These are phyloP conservation scores for Ailanthus altissimus DNA, from an alignment of 345 rosid genomes.

Conservation along the genomic window DNA sequence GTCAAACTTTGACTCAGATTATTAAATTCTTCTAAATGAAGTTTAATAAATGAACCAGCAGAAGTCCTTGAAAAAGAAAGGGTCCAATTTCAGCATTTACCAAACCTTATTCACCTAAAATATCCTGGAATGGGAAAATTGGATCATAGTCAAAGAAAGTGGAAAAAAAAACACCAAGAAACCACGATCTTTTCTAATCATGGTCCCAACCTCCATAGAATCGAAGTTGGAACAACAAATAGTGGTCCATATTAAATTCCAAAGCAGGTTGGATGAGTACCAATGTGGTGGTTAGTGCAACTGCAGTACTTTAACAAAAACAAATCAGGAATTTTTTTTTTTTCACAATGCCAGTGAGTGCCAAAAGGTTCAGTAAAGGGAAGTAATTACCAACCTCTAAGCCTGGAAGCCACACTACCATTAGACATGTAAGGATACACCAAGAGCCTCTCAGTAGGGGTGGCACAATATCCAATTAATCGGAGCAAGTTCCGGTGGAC, in stretches of 20 bases:
- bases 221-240: conserved; percentile 8
- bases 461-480: conserved; percentile 79
- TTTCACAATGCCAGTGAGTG: background rate
- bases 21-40: background rate
- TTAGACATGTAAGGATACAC: conserved; percentile 95
- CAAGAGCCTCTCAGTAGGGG: conserved; percentile 74
- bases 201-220: conserved; percentile 10
- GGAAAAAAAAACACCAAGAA: background rate
- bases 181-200: conserved; percentile 2
- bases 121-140: background rate
- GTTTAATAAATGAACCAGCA: background rate
- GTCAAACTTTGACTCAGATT: background rate
- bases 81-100: background rate
- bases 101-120: conserved; percentile 4
- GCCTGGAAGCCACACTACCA: conserved; percentile 95
- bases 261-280: background rate
- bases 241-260: conserved; percentile 16
- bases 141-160: background rate
- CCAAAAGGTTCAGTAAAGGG: conserved; percentile 1
- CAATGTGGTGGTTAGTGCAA: conserved; percentile 8
- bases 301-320: conserved; percentile 1
- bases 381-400: conserved; percentile 60
- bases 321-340: background rate
- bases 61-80: background rate
- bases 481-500: conserved; percentile 85